Conservation (phyloP, 1,139 yeast species). For the Scheffersomyces parashehatae region DNA sequence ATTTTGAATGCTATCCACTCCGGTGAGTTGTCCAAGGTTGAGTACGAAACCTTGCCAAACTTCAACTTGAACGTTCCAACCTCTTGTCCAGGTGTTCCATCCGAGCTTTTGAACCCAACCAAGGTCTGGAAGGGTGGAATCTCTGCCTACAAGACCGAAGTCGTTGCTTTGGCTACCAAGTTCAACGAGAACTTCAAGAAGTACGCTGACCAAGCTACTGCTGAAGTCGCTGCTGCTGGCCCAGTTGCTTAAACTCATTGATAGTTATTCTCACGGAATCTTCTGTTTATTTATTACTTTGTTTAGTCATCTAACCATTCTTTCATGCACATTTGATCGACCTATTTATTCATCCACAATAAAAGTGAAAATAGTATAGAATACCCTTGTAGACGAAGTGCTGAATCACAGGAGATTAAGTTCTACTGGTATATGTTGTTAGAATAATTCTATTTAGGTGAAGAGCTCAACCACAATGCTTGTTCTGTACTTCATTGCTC, state of each 20-base stretch:
- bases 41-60: conserved; percentile 81
- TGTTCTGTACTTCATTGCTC: background rate
- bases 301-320: background rate
- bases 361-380: background rate
- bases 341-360: background rate
- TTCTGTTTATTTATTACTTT: background rate
- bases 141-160: conserved; percentile 68
- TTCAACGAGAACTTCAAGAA: conserved; percentile 85
- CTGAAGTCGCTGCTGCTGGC: conserved; percentile 91
- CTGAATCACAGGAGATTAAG: too few species aligned
- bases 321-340: background rate
- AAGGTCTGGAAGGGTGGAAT: conserved; percentile 78
- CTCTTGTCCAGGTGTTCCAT: conserved; percentile 78
- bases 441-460: background rate
- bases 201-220: conserved; percentile 80
- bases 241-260: conserved; percentile 48
- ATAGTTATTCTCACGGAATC: background rate
- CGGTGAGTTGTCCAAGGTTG: conserved; percentile 79
- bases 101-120: conserved; percentile 84
- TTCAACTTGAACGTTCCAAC: conserved; percentile 90
- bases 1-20: conserved; percentile 93
- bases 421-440: too few species aligned
- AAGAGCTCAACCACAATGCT: too few species aligned
- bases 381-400: background rate
- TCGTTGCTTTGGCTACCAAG: conserved; percentile 70